Percentiles rank a stretch among this genome's conserved stretches.
These are phyloP conservation scores for Colletotrichum costaricense DNA, from an alignment of 2,329 filamentous ascomycete species.

Conservation along the genomic window DNA sequence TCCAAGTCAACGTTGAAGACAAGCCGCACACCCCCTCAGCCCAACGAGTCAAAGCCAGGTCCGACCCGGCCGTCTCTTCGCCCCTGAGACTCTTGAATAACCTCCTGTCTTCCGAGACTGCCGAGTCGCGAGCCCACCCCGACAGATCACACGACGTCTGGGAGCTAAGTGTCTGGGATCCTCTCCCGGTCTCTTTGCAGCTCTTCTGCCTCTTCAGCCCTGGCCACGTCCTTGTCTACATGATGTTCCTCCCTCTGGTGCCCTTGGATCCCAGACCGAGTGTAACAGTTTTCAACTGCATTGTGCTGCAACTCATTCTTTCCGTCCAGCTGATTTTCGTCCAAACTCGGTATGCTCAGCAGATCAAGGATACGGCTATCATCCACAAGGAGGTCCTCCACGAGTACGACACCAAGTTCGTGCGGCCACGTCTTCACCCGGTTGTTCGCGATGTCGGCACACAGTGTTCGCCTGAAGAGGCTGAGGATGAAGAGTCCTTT, in stretches of 20 bases:
- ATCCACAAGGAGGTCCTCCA: conserved; percentile 93
- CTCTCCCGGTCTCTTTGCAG: conserved; percentile 82
- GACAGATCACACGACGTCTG: conserved; percentile 88
- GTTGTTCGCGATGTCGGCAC: conserved; percentile 82
- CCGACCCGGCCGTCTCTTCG: conserved; percentile 80
- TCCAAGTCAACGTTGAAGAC: conserved; percentile 85
- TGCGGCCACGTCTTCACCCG: conserved; percentile 88
- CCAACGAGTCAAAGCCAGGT: conserved; percentile 88
- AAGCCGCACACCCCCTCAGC: conserved; percentile 85
- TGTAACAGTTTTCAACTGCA: conserved; percentile 83
- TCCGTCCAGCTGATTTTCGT: conserved; percentile 82
- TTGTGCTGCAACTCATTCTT: conserved; percentile 80
- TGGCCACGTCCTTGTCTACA: conserved; percentile 91
- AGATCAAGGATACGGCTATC: conserved; percentile 84
- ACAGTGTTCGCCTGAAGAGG: conserved; percentile 72
- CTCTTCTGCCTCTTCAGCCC: conserved; percentile 94
- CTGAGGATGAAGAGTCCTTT: conserved; percentile 53
- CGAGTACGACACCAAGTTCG: conserved; percentile 96
- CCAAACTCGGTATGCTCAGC: conserved; percentile 80
- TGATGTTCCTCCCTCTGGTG: conserved; percentile 84
- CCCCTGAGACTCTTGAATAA: conserved; percentile 81
- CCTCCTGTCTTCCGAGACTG: conserved; percentile 74
- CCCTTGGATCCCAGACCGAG: conserved; percentile 84
- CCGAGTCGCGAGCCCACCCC: conserved; percentile 87
- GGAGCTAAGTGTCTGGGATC: conserved; percentile 95